These are phyloP conservation scores for Aaosphaeria arxii DNA, from an alignment of 2,329 filamentous ascomycete species.

Conservation along the genomic window DNA sequence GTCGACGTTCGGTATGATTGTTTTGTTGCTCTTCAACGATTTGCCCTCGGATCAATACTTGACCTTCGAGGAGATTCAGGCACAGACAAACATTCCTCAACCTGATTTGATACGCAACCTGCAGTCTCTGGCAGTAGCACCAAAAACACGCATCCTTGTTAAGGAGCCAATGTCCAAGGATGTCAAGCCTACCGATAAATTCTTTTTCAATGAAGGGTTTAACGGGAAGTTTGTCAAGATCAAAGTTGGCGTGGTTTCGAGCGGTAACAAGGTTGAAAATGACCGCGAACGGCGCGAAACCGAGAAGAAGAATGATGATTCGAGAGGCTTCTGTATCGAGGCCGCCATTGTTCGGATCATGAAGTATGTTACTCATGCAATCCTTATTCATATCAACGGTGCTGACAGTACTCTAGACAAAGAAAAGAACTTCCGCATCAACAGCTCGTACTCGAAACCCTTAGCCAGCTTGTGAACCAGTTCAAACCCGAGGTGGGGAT, in stretches of 20 bases:
- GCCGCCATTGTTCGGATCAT: slow-evolving; percentile 78
- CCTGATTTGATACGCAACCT: slow-evolving; percentile 73
- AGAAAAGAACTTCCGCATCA: slow-evolving; percentile 70
- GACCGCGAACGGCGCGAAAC: slow-evolving; percentile 64
- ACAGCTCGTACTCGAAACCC: slow-evolving; percentile 68
- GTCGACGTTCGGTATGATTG: slow-evolving; percentile 87
- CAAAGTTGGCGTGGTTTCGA: slow-evolving; percentile 80
- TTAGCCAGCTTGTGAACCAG: slow-evolving; percentile 63
- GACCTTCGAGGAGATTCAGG: slow-evolving; percentile 76
- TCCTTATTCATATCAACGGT: neutral
- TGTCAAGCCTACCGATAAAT: slow-evolving; percentile 72
- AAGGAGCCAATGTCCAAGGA: slow-evolving; percentile 80
- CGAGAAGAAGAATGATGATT: slow-evolving; percentile 72
- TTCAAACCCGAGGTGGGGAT: slow-evolving; percentile 75
- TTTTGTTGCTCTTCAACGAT: slow-evolving; percentile 87
- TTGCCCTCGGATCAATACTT: slow-evolving; percentile 51
- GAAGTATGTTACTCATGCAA: slow-evolving; percentile 61
- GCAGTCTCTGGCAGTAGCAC: slow-evolving; percentile 76
- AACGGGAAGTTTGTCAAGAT: slow-evolving; percentile 80
- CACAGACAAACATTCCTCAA: slow-evolving; percentile 72
- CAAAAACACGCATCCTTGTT: slow-evolving; percentile 75
- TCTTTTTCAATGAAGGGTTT: slow-evolving; percentile 80
- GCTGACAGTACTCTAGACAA: slow-evolving; percentile 50
- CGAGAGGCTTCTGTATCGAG: slow-evolving; percentile 68
- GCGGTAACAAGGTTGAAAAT: slow-evolving; percentile 81